Conservation (phyloP, 2,329 filamentous ascomycete species). For the Elsinoe fawcettii region DNA sequence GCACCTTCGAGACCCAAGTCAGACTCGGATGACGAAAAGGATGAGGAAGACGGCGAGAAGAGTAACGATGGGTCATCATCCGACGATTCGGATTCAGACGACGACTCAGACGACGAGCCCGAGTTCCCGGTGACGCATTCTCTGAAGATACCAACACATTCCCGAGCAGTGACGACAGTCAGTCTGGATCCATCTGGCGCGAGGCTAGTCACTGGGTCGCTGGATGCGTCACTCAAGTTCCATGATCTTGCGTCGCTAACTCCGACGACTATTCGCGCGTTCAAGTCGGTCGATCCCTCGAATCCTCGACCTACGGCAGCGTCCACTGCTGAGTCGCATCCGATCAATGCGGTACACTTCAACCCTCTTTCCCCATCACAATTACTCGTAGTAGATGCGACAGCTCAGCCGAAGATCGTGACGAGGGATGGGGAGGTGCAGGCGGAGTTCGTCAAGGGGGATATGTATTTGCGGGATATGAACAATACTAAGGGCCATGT, state of each 20-base stretch:
- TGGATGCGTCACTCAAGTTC: slow-evolving; percentile 83
- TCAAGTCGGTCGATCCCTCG: slow-evolving; percentile 84
- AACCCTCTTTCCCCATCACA: slow-evolving; percentile 71
- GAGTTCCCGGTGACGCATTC: slow-evolving; percentile 91
- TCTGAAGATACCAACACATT: slow-evolving; percentile 85
- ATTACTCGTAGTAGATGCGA: slow-evolving; percentile 80
- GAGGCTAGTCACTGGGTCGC: slow-evolving; percentile 80
- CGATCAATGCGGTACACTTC: slow-evolving; percentile 80
- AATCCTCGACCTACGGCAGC: slow-evolving; percentile 58
- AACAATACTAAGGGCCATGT: slow-evolving; percentile 96
- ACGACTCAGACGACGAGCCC: slow-evolving; percentile 62
- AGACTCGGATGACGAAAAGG: slow-evolving; percentile 34
- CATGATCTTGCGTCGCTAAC: slow-evolving; percentile 97
- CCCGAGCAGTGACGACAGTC: slow-evolving; percentile 74
- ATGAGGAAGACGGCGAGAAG: slow-evolving; percentile 41
- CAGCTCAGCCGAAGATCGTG: slow-evolving; percentile 83
- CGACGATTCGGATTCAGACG: slow-evolving; percentile 42
- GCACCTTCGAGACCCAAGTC: slow-evolving; percentile 19
- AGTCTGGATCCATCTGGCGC: slow-evolving; percentile 79
- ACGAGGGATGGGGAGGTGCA: slow-evolving; percentile 79
- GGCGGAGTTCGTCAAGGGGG: slow-evolving; percentile 88
- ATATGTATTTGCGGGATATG: slow-evolving; percentile 98
- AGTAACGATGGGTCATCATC: slow-evolving; percentile 36
- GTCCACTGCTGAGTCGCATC: slow-evolving; percentile 71
- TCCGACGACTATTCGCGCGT: slow-evolving; percentile 84